Evolutionary conservation across 192 early-diverging fungal genomes (phyloP).

Genomic region (Geranomyces variabilis): DNA sequence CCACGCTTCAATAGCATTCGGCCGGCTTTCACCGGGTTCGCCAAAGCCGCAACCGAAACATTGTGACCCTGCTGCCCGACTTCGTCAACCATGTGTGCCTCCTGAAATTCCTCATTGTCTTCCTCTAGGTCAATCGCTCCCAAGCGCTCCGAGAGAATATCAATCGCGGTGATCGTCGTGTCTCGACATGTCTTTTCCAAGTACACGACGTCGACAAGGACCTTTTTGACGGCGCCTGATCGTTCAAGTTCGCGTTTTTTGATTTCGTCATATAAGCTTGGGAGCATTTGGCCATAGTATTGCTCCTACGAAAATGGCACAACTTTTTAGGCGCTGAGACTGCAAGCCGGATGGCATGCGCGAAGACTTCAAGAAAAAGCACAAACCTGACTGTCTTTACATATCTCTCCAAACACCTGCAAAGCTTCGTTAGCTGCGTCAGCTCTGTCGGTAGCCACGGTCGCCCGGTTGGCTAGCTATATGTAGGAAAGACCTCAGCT

Average conservation of each 20-base stretch:
- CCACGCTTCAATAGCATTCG: constrained; percentile 42
- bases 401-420: constrained; percentile 40
- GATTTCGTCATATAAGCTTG: constrained; percentile 37
- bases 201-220: constrained; percentile 36
- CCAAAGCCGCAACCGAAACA: constrained; percentile 27
- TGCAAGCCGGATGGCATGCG: no score
- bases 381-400: constrained; percentile 25
- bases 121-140: constrained; percentile 31
- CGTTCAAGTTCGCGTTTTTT: constrained; percentile 16
- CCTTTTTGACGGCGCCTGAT: constrained; percentile 28
- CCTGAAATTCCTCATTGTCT: constrained; percentile 40
- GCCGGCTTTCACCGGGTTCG: constrained; percentile 35
- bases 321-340: neutral
- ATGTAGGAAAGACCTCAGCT: no score
- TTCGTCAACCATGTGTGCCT: constrained; percentile 29
- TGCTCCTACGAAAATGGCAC: constrained; percentile 31
- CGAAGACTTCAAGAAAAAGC: neutral
- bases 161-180: constrained; percentile 22
- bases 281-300: constrained; percentile 45
- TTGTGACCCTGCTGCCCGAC: constrained; percentile 27
- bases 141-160: constrained; percentile 32
- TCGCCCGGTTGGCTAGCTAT: constrained; percentile 35
- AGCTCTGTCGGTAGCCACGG: constrained; percentile 42
- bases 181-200: constrained; percentile 41
- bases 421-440: constrained; percentile 44